Conservation (phyloP, 2,329 filamentous ascomycete species). For the Paraphaeosphaeria minitans region DNA sequence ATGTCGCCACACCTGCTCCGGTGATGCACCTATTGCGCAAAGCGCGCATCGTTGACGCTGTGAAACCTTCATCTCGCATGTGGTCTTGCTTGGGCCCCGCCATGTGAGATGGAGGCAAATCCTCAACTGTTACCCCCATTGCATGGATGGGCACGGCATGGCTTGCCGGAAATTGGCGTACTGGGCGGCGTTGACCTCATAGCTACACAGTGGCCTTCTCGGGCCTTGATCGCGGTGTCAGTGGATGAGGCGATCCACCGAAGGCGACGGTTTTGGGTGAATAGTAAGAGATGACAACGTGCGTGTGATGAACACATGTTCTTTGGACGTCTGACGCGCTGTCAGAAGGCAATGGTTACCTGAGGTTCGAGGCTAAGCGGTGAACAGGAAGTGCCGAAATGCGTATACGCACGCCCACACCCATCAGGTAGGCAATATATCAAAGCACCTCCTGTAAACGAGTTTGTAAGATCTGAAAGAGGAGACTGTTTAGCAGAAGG, state of each 20-base stretch:
- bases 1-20: background rate
- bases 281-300: background rate
- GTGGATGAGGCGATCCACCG: background rate
- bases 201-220: background rate
- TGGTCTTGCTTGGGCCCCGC: background rate
- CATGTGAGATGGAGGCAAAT: background rate
- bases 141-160: background rate
- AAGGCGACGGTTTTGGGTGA: background rate
- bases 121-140: background rate
- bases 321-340: background rate
- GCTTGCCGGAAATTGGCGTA: background rate
- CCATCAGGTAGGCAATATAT: slow-evolving; percentile 8
- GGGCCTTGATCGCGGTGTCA: background rate
- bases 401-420: background rate
- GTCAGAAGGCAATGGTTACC: slow-evolving; percentile 2
- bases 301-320: background rate
- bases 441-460: background rate
- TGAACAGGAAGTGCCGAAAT: background rate
- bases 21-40: slow-evolving; percentile 3
- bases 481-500: slow-evolving; percentile 5
- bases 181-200: background rate
- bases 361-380: slow-evolving; percentile 1
- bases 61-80: slow-evolving; percentile 8
- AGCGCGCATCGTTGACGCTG: slow-evolving; percentile 4
- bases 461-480: background rate